A percentile compares a stretch with the other conserved stretches of the same genome.
Evolutionary conservation across 2,329 filamentous ascomycete species (phyloP).

Genomic region (Monilinia fructigena): DNA sequence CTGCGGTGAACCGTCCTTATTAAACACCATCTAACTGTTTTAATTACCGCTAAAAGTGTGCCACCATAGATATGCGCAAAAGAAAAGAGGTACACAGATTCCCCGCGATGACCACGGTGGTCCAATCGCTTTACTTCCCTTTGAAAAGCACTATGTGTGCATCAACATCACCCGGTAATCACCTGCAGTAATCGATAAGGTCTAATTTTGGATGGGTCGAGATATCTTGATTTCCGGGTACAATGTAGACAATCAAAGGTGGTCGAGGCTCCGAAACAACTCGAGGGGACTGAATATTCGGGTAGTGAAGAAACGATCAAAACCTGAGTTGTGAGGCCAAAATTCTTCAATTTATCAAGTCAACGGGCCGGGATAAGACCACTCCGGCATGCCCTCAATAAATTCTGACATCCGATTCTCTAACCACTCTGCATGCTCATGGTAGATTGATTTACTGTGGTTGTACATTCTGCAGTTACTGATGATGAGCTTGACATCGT

Average conservation of each 20-base stretch:
- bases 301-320: no score
- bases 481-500: constrained; percentile 15
- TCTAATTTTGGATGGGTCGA: no score
- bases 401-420: not conserved
- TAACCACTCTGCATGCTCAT: not conserved
- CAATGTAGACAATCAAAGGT: no score
- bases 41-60: not conserved
- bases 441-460: not conserved
- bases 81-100: not conserved
- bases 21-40: not conserved
- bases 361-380: not conserved
- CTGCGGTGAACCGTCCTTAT: not conserved
- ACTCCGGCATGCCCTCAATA: constrained; percentile 1
- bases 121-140: not conserved
- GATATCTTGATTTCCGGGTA: no score
- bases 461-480: constrained; percentile 13
- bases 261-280: no score
- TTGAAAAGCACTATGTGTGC: not conserved
- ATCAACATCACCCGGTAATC: not conserved
- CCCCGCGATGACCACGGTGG: not conserved
- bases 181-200: no score
- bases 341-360: not conserved
- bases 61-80: not conserved
- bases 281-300: no score
- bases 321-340: no score